Conservation (phyloP, 2,329 filamentous ascomycete species). For the Periglandula ipomoeae region DNA sequence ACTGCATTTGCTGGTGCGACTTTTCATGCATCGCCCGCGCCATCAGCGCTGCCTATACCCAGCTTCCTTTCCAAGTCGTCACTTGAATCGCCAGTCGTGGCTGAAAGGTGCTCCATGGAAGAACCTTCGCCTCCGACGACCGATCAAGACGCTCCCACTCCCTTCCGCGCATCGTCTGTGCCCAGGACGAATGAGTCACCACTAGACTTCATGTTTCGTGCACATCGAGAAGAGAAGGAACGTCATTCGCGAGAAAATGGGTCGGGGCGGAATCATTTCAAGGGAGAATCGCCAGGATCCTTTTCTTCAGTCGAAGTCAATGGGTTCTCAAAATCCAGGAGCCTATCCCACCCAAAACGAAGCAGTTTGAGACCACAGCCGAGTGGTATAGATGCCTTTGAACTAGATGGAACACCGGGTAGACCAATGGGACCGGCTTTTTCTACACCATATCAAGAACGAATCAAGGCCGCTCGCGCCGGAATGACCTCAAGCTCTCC, state of each 20-base stretch:
- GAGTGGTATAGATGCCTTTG: constrained; percentile 27
- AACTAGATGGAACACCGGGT: constrained; percentile 53
- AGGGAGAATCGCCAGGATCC: neutral
- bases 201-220: constrained; percentile 83
- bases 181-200: constrained; percentile 54
- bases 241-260: constrained; percentile 35
- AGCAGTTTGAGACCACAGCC: constrained; percentile 14
- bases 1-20: constrained; percentile 83
- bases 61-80: constrained; percentile 74
- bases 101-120: constrained; percentile 25
- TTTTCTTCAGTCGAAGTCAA: constrained; percentile 11
- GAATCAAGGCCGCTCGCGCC: constrained; percentile 46
- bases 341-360: constrained; percentile 17
- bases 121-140: constrained; percentile 44
- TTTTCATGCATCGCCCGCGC: constrained; percentile 89
- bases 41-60: constrained; percentile 81
- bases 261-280: constrained; percentile 22
- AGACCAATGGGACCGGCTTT: constrained; percentile 55
- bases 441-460: constrained; percentile 55
- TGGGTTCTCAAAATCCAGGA: constrained; percentile 14
- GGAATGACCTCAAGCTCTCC: constrained; percentile 13
- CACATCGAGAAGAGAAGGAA: constrained; percentile 70
- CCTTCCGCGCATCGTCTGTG: constrained; percentile 28
- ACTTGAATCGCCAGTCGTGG: constrained; percentile 47
- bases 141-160: constrained; percentile 40